Evolutionary conservation across 2,329 filamentous ascomycete genomes (phyloP), one percentile per base, ranked within the genome.

Genomic region (Incumbomyces delicatus): DNA sequence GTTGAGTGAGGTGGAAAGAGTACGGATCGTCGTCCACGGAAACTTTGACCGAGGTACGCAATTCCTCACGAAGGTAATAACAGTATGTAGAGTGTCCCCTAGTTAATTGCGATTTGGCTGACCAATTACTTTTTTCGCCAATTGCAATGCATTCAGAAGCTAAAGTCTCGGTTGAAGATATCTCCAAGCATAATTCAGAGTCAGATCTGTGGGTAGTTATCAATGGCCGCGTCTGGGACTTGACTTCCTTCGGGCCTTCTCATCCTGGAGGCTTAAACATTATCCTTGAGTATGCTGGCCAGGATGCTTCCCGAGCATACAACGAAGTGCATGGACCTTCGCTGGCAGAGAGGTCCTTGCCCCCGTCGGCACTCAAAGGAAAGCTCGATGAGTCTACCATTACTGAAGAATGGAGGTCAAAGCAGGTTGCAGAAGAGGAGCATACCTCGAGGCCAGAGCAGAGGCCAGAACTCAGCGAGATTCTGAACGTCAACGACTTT

Each of bases 141-240:
- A n/a, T n/a, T n/a, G 36, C 11, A 6, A 46, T 46, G 44, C 13
- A 22, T 20, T 20, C 22, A 31, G 14, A 33, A 39, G 27, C 12
- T 7, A 45, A 50, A 34, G 46, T 53, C 16, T 42, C 49, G 8
- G 41, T 47, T 14, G 34, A 37, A 14, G 52, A 54, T 38, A 30
- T 54, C 35, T 20, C 20, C n/a, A 45, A 44, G 17, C 76, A 80
- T 57, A 74, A 68, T 46, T 67, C 60, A 11, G 54, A 64, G 18
- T 54, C 69, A 46, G 62, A 79, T 53, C 72, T 75, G 56, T 86
- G 82, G 82, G 75, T 85, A 50, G 79, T 83, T 14, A 74, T 86
- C n/a, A 75, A 85, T 60, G 75, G 75, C 36, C 74, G 75, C 55
- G 78, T 85, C 18, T 85, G 80, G 66, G 78, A 85, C 61, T 63